phyloP scores from a whole-genome alignment of 352 stramenopile genomes.

The Pythium angustatum region DNA sequence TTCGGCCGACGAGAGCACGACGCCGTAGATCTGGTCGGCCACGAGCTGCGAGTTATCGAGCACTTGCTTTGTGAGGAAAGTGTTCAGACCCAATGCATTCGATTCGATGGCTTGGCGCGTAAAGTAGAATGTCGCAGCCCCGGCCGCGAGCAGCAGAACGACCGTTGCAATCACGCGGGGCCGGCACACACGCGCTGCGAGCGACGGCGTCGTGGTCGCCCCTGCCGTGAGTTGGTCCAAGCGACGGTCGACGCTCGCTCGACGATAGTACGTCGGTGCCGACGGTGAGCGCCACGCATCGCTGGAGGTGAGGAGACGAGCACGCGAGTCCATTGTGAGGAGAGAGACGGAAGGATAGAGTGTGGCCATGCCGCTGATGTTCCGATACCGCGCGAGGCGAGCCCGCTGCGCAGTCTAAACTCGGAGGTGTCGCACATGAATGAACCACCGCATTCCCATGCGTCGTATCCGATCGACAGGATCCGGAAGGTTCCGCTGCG shows the following conservation, averaged over 20 bases:
- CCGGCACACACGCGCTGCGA: constrained; percentile 6
- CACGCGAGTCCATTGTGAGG: neutral
- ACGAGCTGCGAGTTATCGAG: neutral
- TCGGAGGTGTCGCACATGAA: no score
- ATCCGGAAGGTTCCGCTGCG: neutral
- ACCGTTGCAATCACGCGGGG: constrained; percentile 1
- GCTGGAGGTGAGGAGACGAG: constrained; percentile 3
- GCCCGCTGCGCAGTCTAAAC: no score
- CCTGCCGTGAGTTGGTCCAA: neutral
- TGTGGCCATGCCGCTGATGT: neutral
- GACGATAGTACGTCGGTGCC: neutral
- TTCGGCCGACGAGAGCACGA: constrained; percentile 5
- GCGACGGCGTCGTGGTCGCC: neutral
- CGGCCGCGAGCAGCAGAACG: neutral
- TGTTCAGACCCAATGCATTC: constrained; percentile 1
- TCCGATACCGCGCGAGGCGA: no score
- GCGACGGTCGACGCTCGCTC: constrained; percentile 4
- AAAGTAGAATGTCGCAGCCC: neutral
- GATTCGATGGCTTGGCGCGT: neutral
- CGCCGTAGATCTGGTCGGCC: constrained; percentile 3
- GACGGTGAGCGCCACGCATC: neutral
- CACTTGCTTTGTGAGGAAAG: neutral
- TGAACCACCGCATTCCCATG: no score
- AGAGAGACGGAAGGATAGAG: neutral
- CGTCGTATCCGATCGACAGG: no score